Conservation (phyloP, 1,284 basidiomycete genomes). For the Irpex sp. region DNA sequence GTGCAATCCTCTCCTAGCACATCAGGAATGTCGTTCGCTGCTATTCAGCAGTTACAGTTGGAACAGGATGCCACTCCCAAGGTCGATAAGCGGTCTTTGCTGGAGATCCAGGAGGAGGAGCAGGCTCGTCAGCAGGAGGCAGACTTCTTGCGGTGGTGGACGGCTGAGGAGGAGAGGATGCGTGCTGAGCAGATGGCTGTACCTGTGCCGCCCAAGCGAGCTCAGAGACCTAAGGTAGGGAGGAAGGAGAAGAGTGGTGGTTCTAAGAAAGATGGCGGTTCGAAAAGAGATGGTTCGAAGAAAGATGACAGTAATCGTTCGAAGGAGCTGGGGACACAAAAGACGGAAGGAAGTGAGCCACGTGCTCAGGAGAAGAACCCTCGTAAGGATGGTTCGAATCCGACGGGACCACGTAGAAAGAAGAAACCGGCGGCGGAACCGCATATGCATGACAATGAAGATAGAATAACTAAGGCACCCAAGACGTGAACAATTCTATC, state of each 20-base stretch:
- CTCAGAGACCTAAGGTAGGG: background rate
- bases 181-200: slow-evolving; percentile 35
- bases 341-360: background rate
- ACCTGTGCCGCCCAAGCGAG: background rate
- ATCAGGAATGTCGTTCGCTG: slow-evolving; percentile 64
- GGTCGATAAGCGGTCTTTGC: slow-evolving; percentile 60
- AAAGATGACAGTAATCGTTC: background rate
- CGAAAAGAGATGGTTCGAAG: no score
- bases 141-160: slow-evolving; percentile 86
- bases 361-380: background rate
- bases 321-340: background rate
- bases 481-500: no score
- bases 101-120: slow-evolving; percentile 88
- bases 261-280: background rate
- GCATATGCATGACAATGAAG: background rate
- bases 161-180: slow-evolving; percentile 72
- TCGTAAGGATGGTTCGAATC: background rate
- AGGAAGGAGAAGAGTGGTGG: background rate
- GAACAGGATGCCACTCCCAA: slow-evolving; percentile 39
- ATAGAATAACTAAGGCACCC: background rate
- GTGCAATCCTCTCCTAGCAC: slow-evolving; percentile 28
- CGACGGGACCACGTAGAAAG: background rate
- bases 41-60: slow-evolving; percentile 79
- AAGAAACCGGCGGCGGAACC: background rate
- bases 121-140: slow-evolving; percentile 58